phyloP scores from a whole-genome alignment of 176 grass and related monocot species.

The Oryza brachyantha region DNA sequence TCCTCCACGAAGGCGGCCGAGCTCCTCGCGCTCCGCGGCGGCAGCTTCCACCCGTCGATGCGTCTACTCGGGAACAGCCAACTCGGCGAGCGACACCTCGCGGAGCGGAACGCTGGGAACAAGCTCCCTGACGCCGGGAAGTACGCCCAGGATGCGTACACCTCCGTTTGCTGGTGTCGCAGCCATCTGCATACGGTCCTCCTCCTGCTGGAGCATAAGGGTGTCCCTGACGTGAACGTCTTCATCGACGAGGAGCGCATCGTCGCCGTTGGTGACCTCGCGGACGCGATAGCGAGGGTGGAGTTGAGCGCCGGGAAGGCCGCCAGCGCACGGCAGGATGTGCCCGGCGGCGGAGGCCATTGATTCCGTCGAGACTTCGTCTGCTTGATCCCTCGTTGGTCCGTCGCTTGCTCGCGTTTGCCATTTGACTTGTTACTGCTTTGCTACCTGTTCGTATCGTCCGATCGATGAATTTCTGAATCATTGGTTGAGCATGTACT shows the following conservation, averaged over 20 bases:
- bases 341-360: background rate
- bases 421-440: background rate
- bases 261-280: background rate
- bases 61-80: background rate
- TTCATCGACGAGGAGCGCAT: background rate
- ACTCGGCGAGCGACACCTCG: background rate
- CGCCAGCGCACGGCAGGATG: background rate
- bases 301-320: background rate
- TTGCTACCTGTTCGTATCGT: background rate
- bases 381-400: background rate
- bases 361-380: background rate
- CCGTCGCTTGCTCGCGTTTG: background rate
- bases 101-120: background rate
- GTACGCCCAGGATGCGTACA: background rate
- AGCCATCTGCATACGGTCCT: background rate
- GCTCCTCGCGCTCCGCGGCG: background rate
- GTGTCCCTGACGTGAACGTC: background rate
- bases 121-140: background rate
- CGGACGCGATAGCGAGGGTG: background rate
- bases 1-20: background rate
- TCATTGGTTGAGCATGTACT: background rate
- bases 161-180: background rate
- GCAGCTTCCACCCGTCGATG: background rate
- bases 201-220: background rate
- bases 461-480: background rate